Percentiles rank a stretch among this genome's conserved stretches.
phyloP scores from a whole-genome alignment of 495 filamentous ascomycete genomes.

The Penicillium angulare region DNA sequence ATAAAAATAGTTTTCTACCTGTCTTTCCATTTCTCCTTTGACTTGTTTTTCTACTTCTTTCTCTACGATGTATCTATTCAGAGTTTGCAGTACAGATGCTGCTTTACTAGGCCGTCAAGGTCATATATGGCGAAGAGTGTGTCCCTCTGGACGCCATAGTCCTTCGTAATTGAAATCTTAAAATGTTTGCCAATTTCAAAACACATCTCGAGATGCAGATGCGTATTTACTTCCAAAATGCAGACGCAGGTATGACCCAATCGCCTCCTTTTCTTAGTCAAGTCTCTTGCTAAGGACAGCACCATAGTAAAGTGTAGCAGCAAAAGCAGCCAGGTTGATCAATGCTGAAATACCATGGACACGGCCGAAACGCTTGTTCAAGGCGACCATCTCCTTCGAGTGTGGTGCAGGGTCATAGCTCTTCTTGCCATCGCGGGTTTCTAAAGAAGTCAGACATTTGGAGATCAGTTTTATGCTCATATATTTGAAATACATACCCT shows the following conservation, averaged over 20 bases:
- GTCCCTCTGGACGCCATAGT: too few relatives aligned
- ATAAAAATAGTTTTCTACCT: too few relatives aligned
- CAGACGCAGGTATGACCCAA: background rate
- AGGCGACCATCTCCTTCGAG: constrained; percentile 72
- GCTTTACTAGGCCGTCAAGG: too few relatives aligned
- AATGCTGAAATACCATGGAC: constrained; percentile 77
- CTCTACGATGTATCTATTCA: too few relatives aligned
- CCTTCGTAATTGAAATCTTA: too few relatives aligned
- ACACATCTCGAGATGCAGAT: background rate
- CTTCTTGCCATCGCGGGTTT: constrained; percentile 80
- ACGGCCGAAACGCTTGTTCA: constrained; percentile 77
- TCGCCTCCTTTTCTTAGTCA: constrained; percentile 16
- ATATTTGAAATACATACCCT: constrained; percentile 50
- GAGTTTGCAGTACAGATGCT: too few relatives aligned
- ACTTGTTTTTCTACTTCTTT: too few relatives aligned
- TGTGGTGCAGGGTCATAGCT: constrained; percentile 72
- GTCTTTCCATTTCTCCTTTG: too few relatives aligned
- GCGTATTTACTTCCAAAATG: background rate
- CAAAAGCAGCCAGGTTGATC: constrained; percentile 67
- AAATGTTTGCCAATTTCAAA: too few relatives aligned
- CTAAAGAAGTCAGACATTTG: constrained; percentile 28
- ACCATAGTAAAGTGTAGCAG: constrained; percentile 72
- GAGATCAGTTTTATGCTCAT: background rate
- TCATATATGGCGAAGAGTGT: too few relatives aligned
- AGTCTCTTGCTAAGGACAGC: constrained; percentile 61